A percentile compares a stretch with the other conserved stretches of the same genome.
These are phyloP conservation scores for Canavalia gladiata DNA, from an alignment of 306 rosid genomes.

Conservation along the genomic window DNA sequence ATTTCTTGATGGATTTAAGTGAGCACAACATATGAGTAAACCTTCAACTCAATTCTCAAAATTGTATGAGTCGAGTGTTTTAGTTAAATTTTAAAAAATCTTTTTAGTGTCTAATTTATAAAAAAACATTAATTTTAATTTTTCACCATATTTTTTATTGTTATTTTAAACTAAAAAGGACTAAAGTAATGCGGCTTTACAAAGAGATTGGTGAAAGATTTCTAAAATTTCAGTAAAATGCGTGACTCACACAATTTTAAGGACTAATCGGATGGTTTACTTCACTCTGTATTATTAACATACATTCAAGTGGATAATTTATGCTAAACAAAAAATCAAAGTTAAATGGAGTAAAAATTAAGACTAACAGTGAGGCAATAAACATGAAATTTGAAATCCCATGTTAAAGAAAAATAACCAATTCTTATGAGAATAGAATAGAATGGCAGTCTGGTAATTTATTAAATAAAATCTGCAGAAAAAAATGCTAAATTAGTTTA, in stretches of 20 bases:
- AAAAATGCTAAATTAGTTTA: neutral
- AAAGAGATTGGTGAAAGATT: too few relatives aligned
- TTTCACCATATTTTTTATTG: too few relatives aligned
- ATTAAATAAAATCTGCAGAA: neutral
- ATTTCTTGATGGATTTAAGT: neutral
- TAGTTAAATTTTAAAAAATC: too few relatives aligned
- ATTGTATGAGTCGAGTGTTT: too few relatives aligned
- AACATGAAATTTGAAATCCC: slow-evolving; percentile 5
- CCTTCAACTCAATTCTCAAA: too few relatives aligned
- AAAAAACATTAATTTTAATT: too few relatives aligned
- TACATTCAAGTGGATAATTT: neutral
- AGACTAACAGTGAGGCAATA: neutral
- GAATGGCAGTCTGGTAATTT: neutral
- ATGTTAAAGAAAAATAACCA: neutral
- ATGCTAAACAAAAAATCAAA: neutral
- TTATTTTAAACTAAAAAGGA: too few relatives aligned
- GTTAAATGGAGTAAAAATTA: neutral
- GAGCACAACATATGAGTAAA: neutral
- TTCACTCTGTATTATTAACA: neutral
- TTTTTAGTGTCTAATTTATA: too few relatives aligned
- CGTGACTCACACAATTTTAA: too few relatives aligned
- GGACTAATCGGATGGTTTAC: too few relatives aligned
- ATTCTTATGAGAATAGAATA: neutral
- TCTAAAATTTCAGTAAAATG: too few relatives aligned
- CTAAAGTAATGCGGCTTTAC: too few relatives aligned